Percentiles rank a stretch among this genome's conserved stretches.
Conservation (phyloP, 192 early-diverging fungal species). For the Mortierella hygrophila region DNA sequence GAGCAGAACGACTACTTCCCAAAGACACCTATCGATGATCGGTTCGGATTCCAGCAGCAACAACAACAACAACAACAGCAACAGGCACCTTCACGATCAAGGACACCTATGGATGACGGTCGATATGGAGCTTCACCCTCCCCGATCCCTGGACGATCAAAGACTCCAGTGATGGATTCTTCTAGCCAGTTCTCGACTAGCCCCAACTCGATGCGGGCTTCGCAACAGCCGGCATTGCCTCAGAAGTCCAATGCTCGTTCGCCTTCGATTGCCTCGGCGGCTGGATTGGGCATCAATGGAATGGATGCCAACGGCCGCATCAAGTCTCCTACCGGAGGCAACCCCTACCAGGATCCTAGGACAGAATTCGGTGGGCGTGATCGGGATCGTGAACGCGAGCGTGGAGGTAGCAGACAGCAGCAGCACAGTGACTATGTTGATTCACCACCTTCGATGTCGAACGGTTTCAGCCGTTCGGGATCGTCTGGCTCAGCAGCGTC, state of each 20-base stretch:
- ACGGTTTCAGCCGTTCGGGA: constrained; percentile 42
- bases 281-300: constrained; percentile 49
- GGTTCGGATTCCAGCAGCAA: constrained; percentile 6
- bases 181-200: constrained; percentile 30
- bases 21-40: constrained; percentile 44
- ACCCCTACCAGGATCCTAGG: constrained; percentile 16
- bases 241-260: constrained; percentile 53
- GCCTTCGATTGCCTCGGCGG: constrained; percentile 48
- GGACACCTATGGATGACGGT: constrained; percentile 28
- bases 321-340: constrained; percentile 29
- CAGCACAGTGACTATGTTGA: constrained; percentile 10
- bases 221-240: constrained; percentile 47
- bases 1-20: constrained; percentile 55
- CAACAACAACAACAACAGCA: not conserved
- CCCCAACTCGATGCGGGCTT: constrained; percentile 26
- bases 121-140: constrained; percentile 24
- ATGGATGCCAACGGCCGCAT: constrained; percentile 41
- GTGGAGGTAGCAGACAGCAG: constrained; percentile 12
- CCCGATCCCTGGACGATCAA: constrained; percentile 40
- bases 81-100: constrained; percentile 17
- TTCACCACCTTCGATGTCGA: constrained; percentile 41
- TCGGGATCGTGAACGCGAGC: constrained; percentile 24
- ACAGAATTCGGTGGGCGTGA: not conserved
- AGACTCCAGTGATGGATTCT: constrained; percentile 39
- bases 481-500: constrained; percentile 49